Evolutionary conservation across 1,139 yeast genomes (phyloP).

Genomic region (Meyerozyma athensensis): DNA sequence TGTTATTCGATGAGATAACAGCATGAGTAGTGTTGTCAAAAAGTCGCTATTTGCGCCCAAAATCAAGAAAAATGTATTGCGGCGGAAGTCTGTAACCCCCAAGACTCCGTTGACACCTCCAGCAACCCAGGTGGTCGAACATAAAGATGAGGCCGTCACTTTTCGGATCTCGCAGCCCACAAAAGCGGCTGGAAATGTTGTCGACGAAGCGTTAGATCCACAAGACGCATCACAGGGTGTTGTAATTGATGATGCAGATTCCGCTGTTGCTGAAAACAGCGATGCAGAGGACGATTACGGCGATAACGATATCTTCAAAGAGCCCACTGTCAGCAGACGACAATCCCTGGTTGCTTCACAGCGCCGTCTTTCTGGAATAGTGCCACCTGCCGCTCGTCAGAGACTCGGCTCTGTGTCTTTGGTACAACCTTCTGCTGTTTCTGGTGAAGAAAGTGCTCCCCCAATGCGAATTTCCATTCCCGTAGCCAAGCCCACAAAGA

Average conservation of each 20-base stretch:
- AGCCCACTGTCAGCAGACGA: constrained; percentile 21
- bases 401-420: constrained; percentile 28
- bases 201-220: constrained; percentile 28
- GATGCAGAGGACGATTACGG: constrained; percentile 22
- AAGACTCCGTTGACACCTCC: constrained; percentile 20
- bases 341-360: constrained; percentile 28
- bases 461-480: constrained; percentile 41
- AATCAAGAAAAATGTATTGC: constrained; percentile 24
- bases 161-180: constrained; percentile 6
- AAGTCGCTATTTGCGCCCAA: constrained; percentile 41
- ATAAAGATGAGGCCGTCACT: constrained; percentile 8
- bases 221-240: constrained; percentile 19
- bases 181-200: constrained; percentile 7
- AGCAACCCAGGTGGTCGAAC: constrained; percentile 19
- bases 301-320: constrained; percentile 32
- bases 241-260: constrained; percentile 9
- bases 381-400: constrained; percentile 22
- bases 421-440: background rate
- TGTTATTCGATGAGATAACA: constrained; percentile 5
- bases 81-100: constrained; percentile 18
- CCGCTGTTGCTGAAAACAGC: constrained; percentile 14
- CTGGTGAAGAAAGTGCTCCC: constrained; percentile 11
- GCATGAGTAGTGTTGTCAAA: constrained; percentile 50
- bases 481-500: constrained; percentile 23
- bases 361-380: constrained; percentile 36